A percentile compares a stretch with the other conserved stretches of the same genome.
These are phyloP conservation scores for Knoxia roxburghii DNA, from an alignment of 257 asterid species.

Conservation along the genomic window DNA sequence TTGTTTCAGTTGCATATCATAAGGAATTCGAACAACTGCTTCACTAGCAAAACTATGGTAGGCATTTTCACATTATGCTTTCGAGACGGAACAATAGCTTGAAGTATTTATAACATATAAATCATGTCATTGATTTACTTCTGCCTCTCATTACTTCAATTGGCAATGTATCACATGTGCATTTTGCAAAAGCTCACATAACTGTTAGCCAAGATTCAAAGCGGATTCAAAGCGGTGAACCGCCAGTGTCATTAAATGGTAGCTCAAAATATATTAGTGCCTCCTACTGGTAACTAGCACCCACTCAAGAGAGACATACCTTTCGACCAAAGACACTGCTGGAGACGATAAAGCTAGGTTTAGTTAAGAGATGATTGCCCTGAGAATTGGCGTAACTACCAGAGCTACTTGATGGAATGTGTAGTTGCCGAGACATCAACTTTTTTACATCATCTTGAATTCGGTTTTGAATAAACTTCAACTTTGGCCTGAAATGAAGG, in stretches of 20 bases:
- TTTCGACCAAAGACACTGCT: conserved; percentile 82
- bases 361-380: conserved; percentile 18
- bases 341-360: conserved; percentile 70
- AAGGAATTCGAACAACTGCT: no score
- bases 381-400: conserved; percentile 18
- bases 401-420: conserved; percentile 40
- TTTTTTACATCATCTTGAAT: conserved; percentile 82
- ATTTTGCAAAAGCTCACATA: no score
- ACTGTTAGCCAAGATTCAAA: no score
- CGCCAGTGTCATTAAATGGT: background rate
- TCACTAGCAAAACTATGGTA: no score
- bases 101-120: no score
- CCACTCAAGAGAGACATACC: conserved; percentile 31
- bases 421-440: conserved; percentile 69
- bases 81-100: background rate
- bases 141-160: no score
- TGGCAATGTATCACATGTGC: no score
- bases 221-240: no score
- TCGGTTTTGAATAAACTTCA: conserved; percentile 56
- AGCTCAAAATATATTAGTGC: background rate
- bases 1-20: no score
- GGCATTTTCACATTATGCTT: background rate
- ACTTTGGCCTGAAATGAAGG: conserved; percentile 59
- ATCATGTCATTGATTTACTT: no score
- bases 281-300: background rate